Evolutionary conservation across 805 yeast species (phyloP), one percentile per base, ranked within the genome.

Genomic region (Kuraishia cidri): DNA sequence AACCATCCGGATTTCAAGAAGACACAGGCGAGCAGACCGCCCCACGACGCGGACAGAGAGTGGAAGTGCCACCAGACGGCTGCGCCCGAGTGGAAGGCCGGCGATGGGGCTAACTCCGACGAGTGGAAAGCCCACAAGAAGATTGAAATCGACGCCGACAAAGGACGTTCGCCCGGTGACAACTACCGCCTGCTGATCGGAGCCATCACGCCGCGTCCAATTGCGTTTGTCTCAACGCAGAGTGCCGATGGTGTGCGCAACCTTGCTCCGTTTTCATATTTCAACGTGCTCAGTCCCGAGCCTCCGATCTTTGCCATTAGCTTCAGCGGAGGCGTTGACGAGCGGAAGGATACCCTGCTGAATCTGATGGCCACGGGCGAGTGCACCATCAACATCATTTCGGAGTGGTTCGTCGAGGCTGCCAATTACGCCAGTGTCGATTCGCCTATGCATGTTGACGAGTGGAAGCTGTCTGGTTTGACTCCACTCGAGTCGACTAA

Each of bases 381-480:
- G 44, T 60, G 66, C 33, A 69, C 78, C 13, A 62, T 76, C 42
- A 76, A 67, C 46, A 60, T 76, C 30, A 62, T 76, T 26, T 60
- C 73, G 33, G 83, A 77, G 48, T 76, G 79, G 80, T 71, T 74
- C 40, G 51, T 66, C 18, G 82, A 76, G 38, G 82, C 81, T 16
- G 79, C 81, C 6, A 75, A 77, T 45, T 64, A 53, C 37, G 50
- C 72, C 9, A 52, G 67, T 13, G 59, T 57, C 18, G 52, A 62
- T 39, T 62, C 75, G 1, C 81, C 81, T 3, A 29, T 45, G 0
- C 69, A 56, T 3, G 58, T 66, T 11, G 69, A 67, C 39, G 84
- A 76, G 47, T 77, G 78, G 74, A 56, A 64, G 34, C 47, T 71
- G 25, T 45, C 67, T 14, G 81, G 82, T 0, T 54, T 76, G 37